A percentile compares a stretch with the other conserved stretches of the same genome.
These are phyloP conservation scores for Colletotrichum karsti DNA, from an alignment of 2,329 filamentous ascomycete genomes.

Conservation along the genomic window DNA sequence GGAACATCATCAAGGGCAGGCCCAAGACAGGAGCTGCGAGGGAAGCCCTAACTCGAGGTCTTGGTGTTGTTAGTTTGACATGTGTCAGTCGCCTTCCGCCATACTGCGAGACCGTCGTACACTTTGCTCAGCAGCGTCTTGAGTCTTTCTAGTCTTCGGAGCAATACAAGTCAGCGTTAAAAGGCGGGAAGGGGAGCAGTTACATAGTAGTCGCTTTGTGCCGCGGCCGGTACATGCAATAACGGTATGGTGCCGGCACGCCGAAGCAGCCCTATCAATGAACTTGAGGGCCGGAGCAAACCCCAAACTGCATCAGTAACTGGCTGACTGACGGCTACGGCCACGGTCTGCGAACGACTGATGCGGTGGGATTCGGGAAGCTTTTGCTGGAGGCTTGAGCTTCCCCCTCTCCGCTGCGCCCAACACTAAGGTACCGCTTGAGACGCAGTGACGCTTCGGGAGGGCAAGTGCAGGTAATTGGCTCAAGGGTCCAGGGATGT, in stretches of 20 bases:
- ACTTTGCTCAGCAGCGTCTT: neutral
- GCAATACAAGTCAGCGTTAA: neutral
- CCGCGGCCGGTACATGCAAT: neutral
- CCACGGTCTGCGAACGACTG: neutral
- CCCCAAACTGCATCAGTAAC: neutral
- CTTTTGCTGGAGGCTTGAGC: constrained; percentile 18
- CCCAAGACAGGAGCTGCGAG: constrained; percentile 6
- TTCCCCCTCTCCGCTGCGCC: too few species aligned
- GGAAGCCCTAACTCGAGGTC: constrained; percentile 4
- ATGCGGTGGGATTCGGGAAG: constrained; percentile 15
- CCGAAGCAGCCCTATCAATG: neutral
- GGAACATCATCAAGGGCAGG: neutral
- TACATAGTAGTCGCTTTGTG: neutral
- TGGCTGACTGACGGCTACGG: neutral
- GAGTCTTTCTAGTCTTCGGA: neutral
- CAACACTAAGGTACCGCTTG: neutral
- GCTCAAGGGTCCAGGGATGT: constrained; percentile 20
- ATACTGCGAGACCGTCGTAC: neutral
- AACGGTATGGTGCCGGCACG: neutral
- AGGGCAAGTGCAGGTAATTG: neutral
- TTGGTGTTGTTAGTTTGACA: constrained; percentile 11
- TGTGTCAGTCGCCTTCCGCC: constrained; percentile 12
- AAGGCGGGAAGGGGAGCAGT: neutral
- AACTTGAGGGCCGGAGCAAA: neutral
- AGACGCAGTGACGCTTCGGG: constrained; percentile 11